A percentile compares a stretch with the other conserved stretches of the same genome.
Conservation (phyloP, 805 yeast genomes). For the Cyberlindnera galapagoensis region DNA sequence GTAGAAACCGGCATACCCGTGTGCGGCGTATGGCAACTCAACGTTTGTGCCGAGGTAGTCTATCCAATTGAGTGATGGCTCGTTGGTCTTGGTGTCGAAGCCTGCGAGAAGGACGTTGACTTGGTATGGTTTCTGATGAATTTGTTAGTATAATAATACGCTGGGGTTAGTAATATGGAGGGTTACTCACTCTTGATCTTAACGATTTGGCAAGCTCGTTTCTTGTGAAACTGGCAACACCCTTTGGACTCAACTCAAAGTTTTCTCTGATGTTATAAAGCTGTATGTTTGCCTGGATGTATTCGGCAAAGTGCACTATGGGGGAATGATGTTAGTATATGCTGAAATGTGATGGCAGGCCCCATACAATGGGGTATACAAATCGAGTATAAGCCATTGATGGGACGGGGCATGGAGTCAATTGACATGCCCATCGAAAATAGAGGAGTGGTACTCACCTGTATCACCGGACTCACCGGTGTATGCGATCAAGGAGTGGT, state of each 20-base stretch:
- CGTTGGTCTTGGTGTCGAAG: slow-evolving; percentile 49
- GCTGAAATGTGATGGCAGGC: no score
- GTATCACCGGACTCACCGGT: slow-evolving; percentile 98
- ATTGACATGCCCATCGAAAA: neutral
- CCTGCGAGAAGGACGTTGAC: slow-evolving; percentile 90
- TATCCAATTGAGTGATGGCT: slow-evolving; percentile 76
- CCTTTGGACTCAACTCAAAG: slow-evolving; percentile 73
- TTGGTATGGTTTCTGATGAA: slow-evolving; percentile 71
- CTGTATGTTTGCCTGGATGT: slow-evolving; percentile 87
- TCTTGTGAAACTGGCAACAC: slow-evolving; percentile 84
- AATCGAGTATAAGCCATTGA: no score
- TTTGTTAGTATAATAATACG: slow-evolving; percentile 6
- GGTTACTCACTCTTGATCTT: slow-evolving; percentile 59
- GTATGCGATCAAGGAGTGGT: slow-evolving; percentile 76
- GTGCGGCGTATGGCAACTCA: slow-evolving; percentile 93
- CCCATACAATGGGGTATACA: no score
- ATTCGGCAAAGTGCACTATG: slow-evolving; percentile 82
- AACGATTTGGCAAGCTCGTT: slow-evolving; percentile 80
- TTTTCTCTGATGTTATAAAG: slow-evolving; percentile 82
- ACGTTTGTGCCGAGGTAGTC: slow-evolving; percentile 92
- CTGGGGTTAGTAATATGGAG: slow-evolving; percentile 1
- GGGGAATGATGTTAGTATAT: slow-evolving; percentile 10
- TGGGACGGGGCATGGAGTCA: no score
- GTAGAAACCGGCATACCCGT: slow-evolving; percentile 97
- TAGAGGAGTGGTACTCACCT: slow-evolving; percentile 21